Percentiles rank a stretch among this genome's conserved stretches.
These are phyloP conservation scores for Xylaria sp. DNA, from an alignment of 2,329 filamentous ascomycete genomes.

Conservation along the genomic window DNA sequence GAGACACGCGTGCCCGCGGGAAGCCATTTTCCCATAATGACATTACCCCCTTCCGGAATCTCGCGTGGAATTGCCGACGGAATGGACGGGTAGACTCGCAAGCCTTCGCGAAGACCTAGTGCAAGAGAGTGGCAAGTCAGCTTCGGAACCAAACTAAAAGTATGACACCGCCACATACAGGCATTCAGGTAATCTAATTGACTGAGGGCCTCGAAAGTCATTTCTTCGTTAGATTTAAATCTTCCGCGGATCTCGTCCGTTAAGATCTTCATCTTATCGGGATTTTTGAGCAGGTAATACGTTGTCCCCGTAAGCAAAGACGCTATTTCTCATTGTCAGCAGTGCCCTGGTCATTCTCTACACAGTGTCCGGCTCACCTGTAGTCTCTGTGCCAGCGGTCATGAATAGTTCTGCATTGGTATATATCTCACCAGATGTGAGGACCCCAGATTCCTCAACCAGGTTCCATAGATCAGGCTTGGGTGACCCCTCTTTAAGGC, in stretches of 20 bases:
- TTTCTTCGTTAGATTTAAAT: constrained; percentile 42
- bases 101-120: constrained; percentile 42
- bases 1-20: constrained; percentile 38
- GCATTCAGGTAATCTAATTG: constrained; percentile 46
- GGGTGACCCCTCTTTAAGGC: constrained; percentile 25
- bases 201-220: constrained; percentile 42
- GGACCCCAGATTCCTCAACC: constrained; percentile 36
- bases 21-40: constrained; percentile 39
- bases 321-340: constrained; percentile 35
- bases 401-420: constrained; percentile 42
- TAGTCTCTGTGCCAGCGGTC: constrained; percentile 40
- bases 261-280: constrained; percentile 32
- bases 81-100: constrained; percentile 44
- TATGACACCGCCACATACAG: constrained; percentile 15
- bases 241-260: constrained; percentile 31
- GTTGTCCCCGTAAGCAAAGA: constrained; percentile 35
- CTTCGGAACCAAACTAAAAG: background rate
- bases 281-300: constrained; percentile 33
- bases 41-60: constrained; percentile 43
- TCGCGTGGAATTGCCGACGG: constrained; percentile 40
- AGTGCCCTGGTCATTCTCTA: background rate
- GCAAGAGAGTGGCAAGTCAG: background rate
- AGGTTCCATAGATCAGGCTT: constrained; percentile 48
- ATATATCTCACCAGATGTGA: constrained; percentile 39
- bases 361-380: constrained; percentile 24